Percentiles rank a stretch among this genome's conserved stretches.
phyloP scores from a whole-genome alignment of 768 basidiomycete species.

The Leccinum obscurum region DNA sequence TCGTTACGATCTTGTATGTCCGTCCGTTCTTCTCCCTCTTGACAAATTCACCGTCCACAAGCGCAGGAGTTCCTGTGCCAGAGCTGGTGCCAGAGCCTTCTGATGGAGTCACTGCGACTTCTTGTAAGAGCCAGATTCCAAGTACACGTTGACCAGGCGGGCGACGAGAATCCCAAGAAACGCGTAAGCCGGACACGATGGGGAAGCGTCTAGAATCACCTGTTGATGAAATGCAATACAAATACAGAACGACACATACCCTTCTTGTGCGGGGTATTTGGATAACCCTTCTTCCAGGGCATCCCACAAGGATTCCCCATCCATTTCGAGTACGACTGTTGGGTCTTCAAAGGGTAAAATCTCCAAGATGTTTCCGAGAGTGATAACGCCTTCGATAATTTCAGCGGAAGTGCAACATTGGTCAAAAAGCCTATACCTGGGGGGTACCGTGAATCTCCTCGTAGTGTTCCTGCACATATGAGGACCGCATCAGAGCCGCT shows the following conservation, averaged over 20 bases:
- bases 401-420: constrained; percentile 1
- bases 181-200: constrained; percentile 78
- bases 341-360: constrained; percentile 90
- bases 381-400: constrained; percentile 57
- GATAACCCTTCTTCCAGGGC: constrained; percentile 70
- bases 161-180: constrained; percentile 82
- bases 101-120: constrained; percentile 24
- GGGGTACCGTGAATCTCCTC: constrained; percentile 84
- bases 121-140: constrained; percentile 63
- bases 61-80: constrained; percentile 29
- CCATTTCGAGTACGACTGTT: constrained; percentile 75
- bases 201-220: constrained; percentile 71
- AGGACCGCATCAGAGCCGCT: constrained; percentile 79
- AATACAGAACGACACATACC: constrained; percentile 43
- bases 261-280: constrained; percentile 90
- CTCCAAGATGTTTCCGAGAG: constrained; percentile 84
- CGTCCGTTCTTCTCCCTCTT: constrained; percentile 50
- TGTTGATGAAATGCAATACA: not conserved
- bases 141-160: constrained; percentile 71
- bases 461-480: constrained; percentile 79
- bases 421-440: constrained; percentile 50
- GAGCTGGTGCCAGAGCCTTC: constrained; percentile 21
- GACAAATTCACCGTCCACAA: constrained; percentile 55
- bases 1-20: constrained; percentile 79
- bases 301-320: constrained; percentile 78